Conservation (phyloP, 306 rosid species). For the barrel medic (Medicago truncatula) region MtrunA17r5.0-ANR NC_053049.1:33083001-33083500, state of each 20-base stretch:
- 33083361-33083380: conserved; percentile 3
- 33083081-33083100: conserved; percentile 98
- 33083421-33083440: not conserved
- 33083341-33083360: not conserved
- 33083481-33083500: conserved; percentile 68
- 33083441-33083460: conserved; percentile 4
- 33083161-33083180: conserved; percentile 86
- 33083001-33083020: conserved; percentile 65
- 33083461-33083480: conserved; percentile 16
- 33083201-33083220: conserved; percentile 87
- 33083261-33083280: conserved; percentile 66
- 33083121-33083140: conserved; percentile 99
- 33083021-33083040: not conserved
- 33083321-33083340: not conserved
- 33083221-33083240: conserved; percentile 73
- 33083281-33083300: conserved; percentile 1
- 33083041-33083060: conserved; percentile 16
- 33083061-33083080: conserved; percentile 34
- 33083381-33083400: not conserved
- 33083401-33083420: conserved; percentile 1
- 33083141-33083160: conserved; percentile 98
- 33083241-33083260: conserved; percentile 84
- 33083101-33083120: conserved; percentile 90
- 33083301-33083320: not conserved
- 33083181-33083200: conserved; percentile 85